Conservation (phyloP, 805 yeast genomes). For the Yueomyces sinensis region DNA sequence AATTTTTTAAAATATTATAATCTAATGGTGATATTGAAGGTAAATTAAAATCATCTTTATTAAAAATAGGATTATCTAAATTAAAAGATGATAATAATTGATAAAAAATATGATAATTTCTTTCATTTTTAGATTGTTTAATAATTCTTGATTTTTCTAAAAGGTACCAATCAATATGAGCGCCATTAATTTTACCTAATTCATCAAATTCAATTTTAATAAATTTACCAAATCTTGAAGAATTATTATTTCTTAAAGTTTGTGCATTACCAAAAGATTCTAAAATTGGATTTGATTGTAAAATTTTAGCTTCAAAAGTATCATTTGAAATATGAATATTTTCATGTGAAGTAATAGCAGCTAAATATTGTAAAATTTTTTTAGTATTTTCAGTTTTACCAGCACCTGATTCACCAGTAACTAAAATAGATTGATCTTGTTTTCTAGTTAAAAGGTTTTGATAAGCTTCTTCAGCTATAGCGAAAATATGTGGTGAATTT, state of each 20-base stretch:
- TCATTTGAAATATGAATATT: not conserved
- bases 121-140: conserved; percentile 56
- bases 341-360: conserved; percentile 48
- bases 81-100: conserved; percentile 76
- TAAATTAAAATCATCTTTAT: conserved; percentile 28
- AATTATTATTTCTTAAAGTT: conserved; percentile 84
- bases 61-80: conserved; percentile 30
- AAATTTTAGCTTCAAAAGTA: conserved; percentile 69
- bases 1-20: conserved; percentile 38
- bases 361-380: conserved; percentile 81
- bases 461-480: conserved; percentile 77
- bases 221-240: conserved; percentile 94
- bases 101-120: conserved; percentile 90
- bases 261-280: conserved; percentile 97
- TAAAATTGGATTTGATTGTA: conserved; percentile 88
- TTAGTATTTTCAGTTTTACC: conserved; percentile 98
- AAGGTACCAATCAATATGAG: conserved; percentile 88
- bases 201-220: conserved; percentile 68
- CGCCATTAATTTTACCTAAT: conserved; percentile 63
- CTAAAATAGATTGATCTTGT: conserved; percentile 79
- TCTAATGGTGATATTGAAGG: conserved; percentile 14
- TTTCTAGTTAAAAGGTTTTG: conserved; percentile 54
- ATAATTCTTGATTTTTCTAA: conserved; percentile 90
- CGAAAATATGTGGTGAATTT: conserved; percentile 72
- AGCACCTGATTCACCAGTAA: conserved; percentile 99